phyloP scores from a whole-genome alignment of 83 land plant species.

The Isoetes engelmannii region DNA sequence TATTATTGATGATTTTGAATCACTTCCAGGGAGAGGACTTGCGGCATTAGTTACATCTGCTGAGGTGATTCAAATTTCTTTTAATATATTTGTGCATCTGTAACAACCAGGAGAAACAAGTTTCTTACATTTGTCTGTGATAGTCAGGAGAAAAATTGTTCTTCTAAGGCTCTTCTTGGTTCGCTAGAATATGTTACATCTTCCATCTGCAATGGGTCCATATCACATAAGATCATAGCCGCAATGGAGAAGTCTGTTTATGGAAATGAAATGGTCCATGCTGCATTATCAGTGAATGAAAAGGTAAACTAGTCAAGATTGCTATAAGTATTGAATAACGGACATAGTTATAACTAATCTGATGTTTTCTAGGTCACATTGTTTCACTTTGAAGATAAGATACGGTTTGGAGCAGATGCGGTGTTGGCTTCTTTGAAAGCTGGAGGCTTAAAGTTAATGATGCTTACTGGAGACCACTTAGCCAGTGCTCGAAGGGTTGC shows the following conservation, averaged over 20 bases:
- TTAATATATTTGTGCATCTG: neutral
- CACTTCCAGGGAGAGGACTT: conserved; percentile 85
- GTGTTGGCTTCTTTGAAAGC: conserved; percentile 57
- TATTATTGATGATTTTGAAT: conserved; percentile 69
- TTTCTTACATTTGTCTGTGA: neutral
- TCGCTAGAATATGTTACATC: conserved; percentile 90
- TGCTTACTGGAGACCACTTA: conserved; percentile 94
- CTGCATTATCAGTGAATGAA: conserved; percentile 77
- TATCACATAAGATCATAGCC: conserved; percentile 52
- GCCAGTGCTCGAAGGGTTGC: conserved; percentile 87
- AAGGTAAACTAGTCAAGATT: conserved; percentile 49
- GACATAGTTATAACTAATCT: neutral
- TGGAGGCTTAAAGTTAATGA: conserved; percentile 60
- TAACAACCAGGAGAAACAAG: neutral
- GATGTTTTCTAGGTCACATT: conserved; percentile 63
- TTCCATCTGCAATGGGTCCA: conserved; percentile 41
- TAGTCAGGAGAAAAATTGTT: conserved; percentile 27
- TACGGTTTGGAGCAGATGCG: conserved; percentile 59
- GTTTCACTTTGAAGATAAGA: conserved; percentile 92
- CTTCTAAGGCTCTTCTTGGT: conserved; percentile 69
- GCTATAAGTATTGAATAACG: neutral
- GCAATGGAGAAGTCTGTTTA: conserved; percentile 66
- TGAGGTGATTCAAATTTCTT: conserved; percentile 36
- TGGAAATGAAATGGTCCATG: conserved; percentile 73
- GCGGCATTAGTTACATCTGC: conserved; percentile 56